phyloP scores from a whole-genome alignment of 176 grass and related monocot genomes.

The Aegilops longissima region DNA sequence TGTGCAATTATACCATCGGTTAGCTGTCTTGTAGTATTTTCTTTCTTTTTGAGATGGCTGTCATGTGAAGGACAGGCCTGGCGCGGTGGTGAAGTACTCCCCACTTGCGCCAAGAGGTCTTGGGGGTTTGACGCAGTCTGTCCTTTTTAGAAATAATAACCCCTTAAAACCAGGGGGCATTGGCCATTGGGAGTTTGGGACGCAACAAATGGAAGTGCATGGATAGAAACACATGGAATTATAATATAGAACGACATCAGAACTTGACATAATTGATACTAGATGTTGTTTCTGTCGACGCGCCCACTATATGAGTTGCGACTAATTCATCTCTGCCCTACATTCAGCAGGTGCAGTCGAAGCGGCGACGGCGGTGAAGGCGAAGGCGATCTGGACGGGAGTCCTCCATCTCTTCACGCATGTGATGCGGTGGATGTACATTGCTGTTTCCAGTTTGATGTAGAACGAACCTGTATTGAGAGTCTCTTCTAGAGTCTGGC shows the following conservation, averaged over 20 bases:
- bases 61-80: too few species aligned
- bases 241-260: background rate
- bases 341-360: constrained; percentile 55
- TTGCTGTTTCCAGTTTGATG: constrained; percentile 31
- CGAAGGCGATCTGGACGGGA: background rate
- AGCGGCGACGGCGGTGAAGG: constrained; percentile 75
- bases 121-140: too few species aligned
- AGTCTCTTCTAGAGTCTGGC: background rate
- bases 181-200: background rate
- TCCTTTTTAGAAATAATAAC: background rate
- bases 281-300: background rate
- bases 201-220: background rate
- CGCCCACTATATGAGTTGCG: background rate
- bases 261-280: background rate
- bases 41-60: background rate
- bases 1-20: background rate
- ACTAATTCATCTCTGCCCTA: background rate
- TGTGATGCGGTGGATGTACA: constrained; percentile 37
- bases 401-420: background rate
- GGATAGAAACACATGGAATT: background rate
- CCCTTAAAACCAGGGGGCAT: background rate
- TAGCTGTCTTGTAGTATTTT: too few species aligned
- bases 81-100: too few species aligned
- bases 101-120: too few species aligned
- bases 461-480: constrained; percentile 18